phyloP scores from a whole-genome alignment of 1,284 basidiomycete genomes.

The Microbotryum lychnidis-dioicae region DNA sequence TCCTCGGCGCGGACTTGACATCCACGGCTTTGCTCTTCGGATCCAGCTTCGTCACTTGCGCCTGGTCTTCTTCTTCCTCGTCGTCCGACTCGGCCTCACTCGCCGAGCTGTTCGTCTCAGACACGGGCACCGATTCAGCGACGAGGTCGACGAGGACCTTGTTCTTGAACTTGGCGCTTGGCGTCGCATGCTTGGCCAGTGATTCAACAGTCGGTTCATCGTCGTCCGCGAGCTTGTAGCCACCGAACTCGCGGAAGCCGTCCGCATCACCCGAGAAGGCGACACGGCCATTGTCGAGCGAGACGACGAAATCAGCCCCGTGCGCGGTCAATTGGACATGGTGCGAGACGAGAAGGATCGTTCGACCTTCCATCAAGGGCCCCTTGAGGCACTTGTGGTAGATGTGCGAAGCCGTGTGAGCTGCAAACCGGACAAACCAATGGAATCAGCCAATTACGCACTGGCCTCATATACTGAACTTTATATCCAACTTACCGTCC shows the following conservation, averaged over 20 bases:
- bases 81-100: conserved; percentile 23
- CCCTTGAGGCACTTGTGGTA: conserved; percentile 75
- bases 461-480: no score
- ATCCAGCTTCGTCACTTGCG: conserved; percentile 19
- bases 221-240: conserved; percentile 40
- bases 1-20: conserved; percentile 56
- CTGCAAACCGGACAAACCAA: background rate
- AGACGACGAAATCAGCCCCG: conserved; percentile 61
- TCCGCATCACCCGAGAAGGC: conserved; percentile 61
- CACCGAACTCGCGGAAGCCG: conserved; percentile 52
- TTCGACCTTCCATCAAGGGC: conserved; percentile 67
- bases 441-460: background rate
- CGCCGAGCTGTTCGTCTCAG: conserved; percentile 23
- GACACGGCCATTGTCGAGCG: conserved; percentile 78
- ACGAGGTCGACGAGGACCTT: conserved; percentile 21
- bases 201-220: conserved; percentile 37
- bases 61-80: conserved; percentile 9
- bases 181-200: conserved; percentile 22
- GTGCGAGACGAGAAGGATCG: conserved; percentile 79
- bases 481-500: conserved; percentile 41
- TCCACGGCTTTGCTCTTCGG: conserved; percentile 43
- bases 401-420: conserved; percentile 64
- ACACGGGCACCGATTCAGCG: conserved; percentile 9
- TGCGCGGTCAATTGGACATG: conserved; percentile 70
- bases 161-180: conserved; percentile 7